These are phyloP conservation scores for Arthrobotrys megalospora DNA, from an alignment of 2,329 filamentous ascomycete genomes.

Conservation along the genomic window DNA sequence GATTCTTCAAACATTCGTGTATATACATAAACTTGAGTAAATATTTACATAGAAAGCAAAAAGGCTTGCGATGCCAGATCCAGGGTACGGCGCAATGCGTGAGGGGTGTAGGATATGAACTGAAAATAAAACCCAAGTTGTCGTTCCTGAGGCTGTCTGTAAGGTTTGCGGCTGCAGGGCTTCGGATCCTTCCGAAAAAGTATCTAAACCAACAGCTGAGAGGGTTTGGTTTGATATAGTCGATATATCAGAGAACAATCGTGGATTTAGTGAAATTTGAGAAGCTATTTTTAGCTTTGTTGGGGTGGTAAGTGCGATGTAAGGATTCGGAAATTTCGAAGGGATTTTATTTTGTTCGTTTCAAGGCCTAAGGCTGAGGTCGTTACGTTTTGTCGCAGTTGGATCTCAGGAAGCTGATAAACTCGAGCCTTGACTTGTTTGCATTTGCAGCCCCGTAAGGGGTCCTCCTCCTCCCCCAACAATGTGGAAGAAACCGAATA, in stretches of 20 bases:
- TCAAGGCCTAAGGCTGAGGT: neutral
- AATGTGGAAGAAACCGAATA: slow-evolving; percentile 7
- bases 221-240: slow-evolving; percentile 8
- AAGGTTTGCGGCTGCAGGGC: neutral
- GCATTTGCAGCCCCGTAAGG: neutral
- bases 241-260: neutral
- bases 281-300: slow-evolving; percentile 11
- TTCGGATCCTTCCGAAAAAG: neutral
- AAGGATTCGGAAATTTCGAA: neutral
- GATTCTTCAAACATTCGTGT: neutral
- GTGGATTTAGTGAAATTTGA: no score
- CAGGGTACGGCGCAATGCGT: no score
- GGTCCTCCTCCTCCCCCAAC: neutral
- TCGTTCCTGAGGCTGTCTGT: neutral
- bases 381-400: neutral
- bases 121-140: neutral
- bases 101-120: no score
- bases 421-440: neutral
- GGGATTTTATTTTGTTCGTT: no score
- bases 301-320: neutral
- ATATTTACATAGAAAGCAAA: slow-evolving; percentile 10
- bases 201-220: neutral
- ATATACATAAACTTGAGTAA: neutral
- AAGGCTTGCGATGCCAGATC: neutral
- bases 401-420: neutral